phyloP scores from a whole-genome alignment of 2,329 filamentous ascomycete species.

The Alternaria brassicae region DNA sequence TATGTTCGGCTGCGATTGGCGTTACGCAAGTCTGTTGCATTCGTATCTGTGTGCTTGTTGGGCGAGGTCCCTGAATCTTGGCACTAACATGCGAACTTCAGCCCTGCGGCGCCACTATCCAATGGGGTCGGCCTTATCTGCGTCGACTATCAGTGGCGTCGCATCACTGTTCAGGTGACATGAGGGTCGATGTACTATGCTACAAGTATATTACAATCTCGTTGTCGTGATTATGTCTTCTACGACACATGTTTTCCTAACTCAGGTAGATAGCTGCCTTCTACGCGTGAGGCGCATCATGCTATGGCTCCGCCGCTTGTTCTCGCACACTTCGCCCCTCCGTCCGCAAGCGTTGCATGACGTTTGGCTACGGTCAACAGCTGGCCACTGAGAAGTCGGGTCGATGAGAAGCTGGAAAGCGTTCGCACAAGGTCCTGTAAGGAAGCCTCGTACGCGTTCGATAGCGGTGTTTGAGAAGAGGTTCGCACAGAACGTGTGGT shows the following conservation, averaged over 20 bases:
- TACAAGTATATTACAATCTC: not conserved
- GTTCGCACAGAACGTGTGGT: not conserved
- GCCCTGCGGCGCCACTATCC: conserved; percentile 9
- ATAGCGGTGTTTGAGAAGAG: not conserved
- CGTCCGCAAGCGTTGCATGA: not conserved
- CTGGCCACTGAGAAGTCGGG: not conserved
- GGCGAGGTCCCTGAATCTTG: conserved; percentile 31
- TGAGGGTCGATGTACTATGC: not conserved
- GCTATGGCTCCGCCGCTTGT: not conserved
- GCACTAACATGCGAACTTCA: conserved; percentile 19
- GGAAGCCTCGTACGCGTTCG: not conserved
- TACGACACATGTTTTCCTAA: not conserved
- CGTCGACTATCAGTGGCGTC: conserved; percentile 9
- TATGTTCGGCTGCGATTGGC: conserved; percentile 14
- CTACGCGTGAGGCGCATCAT: not conserved
- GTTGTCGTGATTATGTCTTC: not conserved
- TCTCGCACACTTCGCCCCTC: not conserved
- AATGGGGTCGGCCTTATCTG: conserved; percentile 12
- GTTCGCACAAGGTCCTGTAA: not conserved
- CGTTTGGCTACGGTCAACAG: too few relatives aligned
- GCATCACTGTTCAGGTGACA: not conserved
- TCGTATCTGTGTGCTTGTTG: conserved; percentile 29
- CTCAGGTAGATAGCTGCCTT: not conserved
- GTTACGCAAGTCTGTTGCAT: conserved; percentile 25
- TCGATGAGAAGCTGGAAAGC: not conserved